Base-by-base conservation (phyloP, 2,329 filamentous ascomycete species). In the Tolypocladium amazonense region DNA sequence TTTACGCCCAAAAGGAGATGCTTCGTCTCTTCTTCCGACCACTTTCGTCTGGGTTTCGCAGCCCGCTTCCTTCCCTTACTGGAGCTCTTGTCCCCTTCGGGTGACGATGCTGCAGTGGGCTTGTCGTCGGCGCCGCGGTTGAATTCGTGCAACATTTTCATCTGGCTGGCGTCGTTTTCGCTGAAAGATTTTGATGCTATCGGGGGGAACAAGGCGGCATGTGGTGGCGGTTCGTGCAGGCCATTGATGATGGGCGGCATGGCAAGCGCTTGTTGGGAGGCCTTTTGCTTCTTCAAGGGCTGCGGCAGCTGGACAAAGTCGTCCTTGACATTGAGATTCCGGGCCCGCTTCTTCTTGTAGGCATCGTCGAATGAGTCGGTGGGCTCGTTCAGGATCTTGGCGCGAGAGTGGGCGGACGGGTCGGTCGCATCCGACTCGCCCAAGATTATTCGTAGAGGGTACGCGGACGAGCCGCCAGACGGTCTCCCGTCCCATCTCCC, bases 231-330 rank as follows among this genome's bases (percentile, higher is more conserved):
- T 64, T 86, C 82, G 64, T 82, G 80, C 6, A 88, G 75, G 56
- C 84, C 84, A 62, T 84, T 85, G 68, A 87, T 87, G 62, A 87
- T 87, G 58, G 84, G 84, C 11, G 85, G 85, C 67, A 85, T 81
- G 56, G 80, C 74, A 12, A 72, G 79, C 6, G 78, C 74, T 65
- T 83, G 80, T 62, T 81, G 79, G 15, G 78, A 75, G 3, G 84
- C 80, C 68, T 84, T 86, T 65, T 84, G 83, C 67, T 86, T 87
- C 75, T 86, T 86, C 56, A 83, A 76, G 3, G 84, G 84, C 66
- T 87, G 83, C 1, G 85, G 85, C 20, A 87, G 74, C 67, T 87
- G 84, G 43, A 86, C 79, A 62, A 85, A 83, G 62, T 87, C 83
- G 60, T 87, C 85, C 64, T 85, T 84, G 60, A 73, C 74, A 35